phyloP scores from a whole-genome alignment of 169 alveolate species.

The Pseudocohnilembus persalinus region DNA sequence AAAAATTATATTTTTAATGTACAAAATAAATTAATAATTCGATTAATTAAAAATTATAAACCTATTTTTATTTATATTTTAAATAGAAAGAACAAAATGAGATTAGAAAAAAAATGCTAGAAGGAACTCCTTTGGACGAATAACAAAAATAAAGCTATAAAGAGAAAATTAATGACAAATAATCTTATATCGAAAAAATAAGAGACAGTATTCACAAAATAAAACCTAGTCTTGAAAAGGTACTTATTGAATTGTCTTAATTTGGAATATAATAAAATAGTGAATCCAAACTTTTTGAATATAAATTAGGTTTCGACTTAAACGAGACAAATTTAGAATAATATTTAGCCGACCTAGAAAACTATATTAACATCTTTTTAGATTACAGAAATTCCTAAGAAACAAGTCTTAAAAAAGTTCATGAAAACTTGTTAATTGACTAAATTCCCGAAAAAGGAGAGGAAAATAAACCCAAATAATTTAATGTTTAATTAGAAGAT shows the following conservation, averaged over 20 bases:
- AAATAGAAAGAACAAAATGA: conserved; percentile 20
- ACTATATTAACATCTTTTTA: conserved; percentile 12
- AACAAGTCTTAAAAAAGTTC: conserved; percentile 14
- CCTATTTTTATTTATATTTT: too few species aligned
- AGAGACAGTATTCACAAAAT: conserved; percentile 31
- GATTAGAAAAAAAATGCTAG: conserved; percentile 7
- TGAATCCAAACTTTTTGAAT: conserved; percentile 26
- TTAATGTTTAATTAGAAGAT: conserved; percentile 3
- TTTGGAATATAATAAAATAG: conserved; percentile 18
- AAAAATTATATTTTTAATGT: too few species aligned
- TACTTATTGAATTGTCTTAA: conserved; percentile 27
- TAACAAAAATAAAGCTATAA: conserved; percentile 31
- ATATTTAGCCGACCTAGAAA: conserved; percentile 43
- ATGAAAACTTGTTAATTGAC: conserved; percentile 26
- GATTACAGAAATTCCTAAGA: conserved; percentile 9
- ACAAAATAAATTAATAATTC: too few species aligned
- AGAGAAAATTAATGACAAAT: conserved; percentile 1
- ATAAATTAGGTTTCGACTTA: conserved; percentile 41
- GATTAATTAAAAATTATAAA: too few species aligned
- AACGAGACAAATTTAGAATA: conserved; percentile 36
- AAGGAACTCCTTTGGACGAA: conserved; percentile 43
- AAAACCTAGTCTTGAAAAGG: conserved; percentile 20
- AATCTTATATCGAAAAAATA: conserved; percentile 22
- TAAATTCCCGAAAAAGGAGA: conserved; percentile 38
- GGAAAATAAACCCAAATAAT: conserved; percentile 8